phyloP scores from a whole-genome alignment of 257 asterid species.

The Verbena officinalis region DNA sequence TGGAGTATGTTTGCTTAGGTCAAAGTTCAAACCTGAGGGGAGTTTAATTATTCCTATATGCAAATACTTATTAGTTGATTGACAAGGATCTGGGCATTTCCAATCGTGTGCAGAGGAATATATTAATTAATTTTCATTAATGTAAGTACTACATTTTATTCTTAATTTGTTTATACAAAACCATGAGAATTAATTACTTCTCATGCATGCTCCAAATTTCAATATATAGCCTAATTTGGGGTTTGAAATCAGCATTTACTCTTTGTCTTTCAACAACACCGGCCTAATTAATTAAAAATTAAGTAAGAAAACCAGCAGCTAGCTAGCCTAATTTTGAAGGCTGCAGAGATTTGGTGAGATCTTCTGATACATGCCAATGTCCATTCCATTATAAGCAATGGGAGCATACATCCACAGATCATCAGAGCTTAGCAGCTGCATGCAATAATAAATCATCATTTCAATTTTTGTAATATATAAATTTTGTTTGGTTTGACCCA shows the following conservation, averaged over 20 bases:
- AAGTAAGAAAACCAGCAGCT: not conserved
- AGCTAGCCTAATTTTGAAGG: slow-evolving; percentile 21
- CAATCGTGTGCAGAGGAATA: not conserved
- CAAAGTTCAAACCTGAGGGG: too few relatives aligned
- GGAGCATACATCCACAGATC: slow-evolving; percentile 96
- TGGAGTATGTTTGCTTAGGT: too few relatives aligned
- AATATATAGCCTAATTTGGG: not conserved
- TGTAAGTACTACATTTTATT: too few relatives aligned
- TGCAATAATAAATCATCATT: too few relatives aligned
- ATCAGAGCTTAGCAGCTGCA: slow-evolving; percentile 82
- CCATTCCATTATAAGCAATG: slow-evolving; percentile 81
- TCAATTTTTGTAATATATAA: too few relatives aligned
- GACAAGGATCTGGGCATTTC: too few relatives aligned
- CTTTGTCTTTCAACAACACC: not conserved
- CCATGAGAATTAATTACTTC: slow-evolving; percentile 35
- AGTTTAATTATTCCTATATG: too few relatives aligned
- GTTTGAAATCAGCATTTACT: slow-evolving; percentile 28
- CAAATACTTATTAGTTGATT: too few relatives aligned
- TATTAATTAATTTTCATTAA: not conserved
- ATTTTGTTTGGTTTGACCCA: too few relatives aligned
- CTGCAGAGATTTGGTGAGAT: slow-evolving; percentile 44
- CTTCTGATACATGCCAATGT: slow-evolving; percentile 61
- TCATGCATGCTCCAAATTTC: slow-evolving; percentile 30
- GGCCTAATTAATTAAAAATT: too few relatives aligned
- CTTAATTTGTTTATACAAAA: slow-evolving; percentile 15